These are phyloP conservation scores for Acacia concinna DNA, from an alignment of 331 rosid species.

Conservation along the genomic window DNA sequence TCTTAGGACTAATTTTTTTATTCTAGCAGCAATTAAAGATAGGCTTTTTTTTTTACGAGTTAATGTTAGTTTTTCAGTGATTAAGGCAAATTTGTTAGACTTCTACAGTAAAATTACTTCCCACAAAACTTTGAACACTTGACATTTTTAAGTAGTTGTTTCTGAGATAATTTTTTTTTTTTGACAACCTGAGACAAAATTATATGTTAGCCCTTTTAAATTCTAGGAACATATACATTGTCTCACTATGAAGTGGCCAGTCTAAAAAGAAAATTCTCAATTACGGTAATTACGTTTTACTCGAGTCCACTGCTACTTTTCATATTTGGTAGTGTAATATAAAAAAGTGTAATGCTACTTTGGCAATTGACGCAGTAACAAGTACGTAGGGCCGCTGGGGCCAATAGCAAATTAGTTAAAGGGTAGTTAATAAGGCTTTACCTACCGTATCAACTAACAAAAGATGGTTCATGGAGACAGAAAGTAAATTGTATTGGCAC, in stretches of 20 bases:
- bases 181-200: too few species aligned
- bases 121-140: too few species aligned
- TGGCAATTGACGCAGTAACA: neutral
- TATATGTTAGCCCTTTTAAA: too few species aligned
- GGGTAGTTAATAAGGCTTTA: constrained; percentile 39
- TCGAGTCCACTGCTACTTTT: neutral
- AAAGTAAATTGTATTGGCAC: neutral
- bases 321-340: neutral
- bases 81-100: accelerated
- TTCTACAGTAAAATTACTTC: too few species aligned
- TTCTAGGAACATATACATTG: too few species aligned
- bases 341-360: neutral
- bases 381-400: neutral
- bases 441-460: constrained; percentile 28
- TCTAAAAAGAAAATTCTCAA: neutral
- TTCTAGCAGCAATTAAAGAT: too few species aligned
- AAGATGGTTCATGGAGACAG: neutral
- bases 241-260: neutral
- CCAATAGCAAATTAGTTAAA: neutral
- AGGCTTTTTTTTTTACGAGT: too few species aligned
- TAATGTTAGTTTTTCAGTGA: too few species aligned
- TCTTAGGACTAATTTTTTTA: too few species aligned
- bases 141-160: too few species aligned
- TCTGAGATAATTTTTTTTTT: too few species aligned
- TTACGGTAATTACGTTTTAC: neutral